Conservation (phyloP, 331 rosid genomes). For the Saraca asoca region DNA sequence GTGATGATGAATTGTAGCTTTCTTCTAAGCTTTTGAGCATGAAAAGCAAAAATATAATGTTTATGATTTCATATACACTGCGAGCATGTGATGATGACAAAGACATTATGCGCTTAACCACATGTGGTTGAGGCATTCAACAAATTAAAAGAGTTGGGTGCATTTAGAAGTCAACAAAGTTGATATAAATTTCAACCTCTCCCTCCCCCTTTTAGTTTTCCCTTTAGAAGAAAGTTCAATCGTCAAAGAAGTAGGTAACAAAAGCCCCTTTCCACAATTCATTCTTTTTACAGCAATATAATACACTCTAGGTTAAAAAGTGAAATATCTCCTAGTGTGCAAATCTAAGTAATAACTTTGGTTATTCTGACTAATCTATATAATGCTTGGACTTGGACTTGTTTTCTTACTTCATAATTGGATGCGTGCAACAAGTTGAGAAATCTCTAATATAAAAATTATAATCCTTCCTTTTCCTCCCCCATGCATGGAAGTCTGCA, state of each 20-base stretch:
- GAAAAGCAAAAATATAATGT: background rate
- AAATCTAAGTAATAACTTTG: constrained; percentile 7
- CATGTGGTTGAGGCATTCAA: constrained; percentile 44
- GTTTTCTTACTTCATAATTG: constrained; percentile 17
- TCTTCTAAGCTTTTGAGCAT: constrained; percentile 3
- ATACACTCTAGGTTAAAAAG: constrained; percentile 36
- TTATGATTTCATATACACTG: no score
- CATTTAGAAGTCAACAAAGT: constrained; percentile 52
- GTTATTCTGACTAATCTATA: constrained; percentile 11
- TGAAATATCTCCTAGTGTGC: constrained; percentile 25
- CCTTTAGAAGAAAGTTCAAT: constrained; percentile 35
- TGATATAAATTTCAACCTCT: constrained; percentile 42
- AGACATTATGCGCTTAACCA: constrained; percentile 40
- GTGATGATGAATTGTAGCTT: constrained; percentile 9
- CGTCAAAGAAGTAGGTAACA: constrained; percentile 47
- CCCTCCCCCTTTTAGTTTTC: constrained; percentile 2
- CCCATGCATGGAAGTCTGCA: constrained; percentile 18
- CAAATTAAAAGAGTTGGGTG: constrained; percentile 47
- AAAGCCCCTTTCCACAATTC: constrained; percentile 19
- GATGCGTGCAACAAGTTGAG: constrained; percentile 24
- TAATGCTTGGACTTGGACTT: constrained; percentile 19
- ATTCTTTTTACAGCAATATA: constrained; percentile 27
- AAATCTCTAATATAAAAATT: background rate
- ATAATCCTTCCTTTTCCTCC: constrained; percentile 4
- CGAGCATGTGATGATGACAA: constrained; percentile 22